Base-by-base conservation (phyloP, 345 rosid species). In the Bruguiera gymnorhiza region DNA sequence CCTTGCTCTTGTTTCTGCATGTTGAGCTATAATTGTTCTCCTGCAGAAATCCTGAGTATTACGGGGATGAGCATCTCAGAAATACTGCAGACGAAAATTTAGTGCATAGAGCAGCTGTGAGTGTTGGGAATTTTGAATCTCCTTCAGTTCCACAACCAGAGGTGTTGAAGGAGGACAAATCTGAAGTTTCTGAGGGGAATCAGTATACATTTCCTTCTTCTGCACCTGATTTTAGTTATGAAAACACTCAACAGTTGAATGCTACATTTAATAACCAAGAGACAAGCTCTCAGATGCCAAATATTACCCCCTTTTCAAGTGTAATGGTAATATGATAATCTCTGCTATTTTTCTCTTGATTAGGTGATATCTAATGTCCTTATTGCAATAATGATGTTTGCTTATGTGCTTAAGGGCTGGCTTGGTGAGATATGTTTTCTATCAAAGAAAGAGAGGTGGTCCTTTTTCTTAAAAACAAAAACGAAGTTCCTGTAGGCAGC, bases 161-260 rank as follows among this genome's bases (percentile, higher is more conserved):
- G 72, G 84, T 73, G 59, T 80, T 89, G 84, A 82, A 87, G 72
- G 88, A 85, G 80, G 93, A 91, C 73, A 75, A 68, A 39, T 34
- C 84, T 21, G 94, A 89, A 80, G 78, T 84, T 61, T 63, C 74
- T 66, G 87, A 81, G 62, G 92, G 79, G 72, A 83, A 82, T 80
- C 99, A 86, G 73, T 92, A 92, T 75, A 24, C 81, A 19, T 95
- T 87, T 74, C 66, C 93, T 60, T 82, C 94, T 57, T 81, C 97
- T 58, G 84, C 83, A 63, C 80, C 85, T 73, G 92, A 81, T 66
- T 90, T 85, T 79, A 73, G 68, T 63, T 91, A 83, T 82, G 97
- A 91, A 63, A 88, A 80, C 59, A 57, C 81, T 37, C 89, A 90
- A 74, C 87, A 84, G 80, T 70, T 90, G 70, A 83, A 81, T 79